Evolutionary conservation across 805 yeast genomes (phyloP), one percentile per base, ranked within the genome.

Genomic region (Starmerella scarabaei): DNA sequence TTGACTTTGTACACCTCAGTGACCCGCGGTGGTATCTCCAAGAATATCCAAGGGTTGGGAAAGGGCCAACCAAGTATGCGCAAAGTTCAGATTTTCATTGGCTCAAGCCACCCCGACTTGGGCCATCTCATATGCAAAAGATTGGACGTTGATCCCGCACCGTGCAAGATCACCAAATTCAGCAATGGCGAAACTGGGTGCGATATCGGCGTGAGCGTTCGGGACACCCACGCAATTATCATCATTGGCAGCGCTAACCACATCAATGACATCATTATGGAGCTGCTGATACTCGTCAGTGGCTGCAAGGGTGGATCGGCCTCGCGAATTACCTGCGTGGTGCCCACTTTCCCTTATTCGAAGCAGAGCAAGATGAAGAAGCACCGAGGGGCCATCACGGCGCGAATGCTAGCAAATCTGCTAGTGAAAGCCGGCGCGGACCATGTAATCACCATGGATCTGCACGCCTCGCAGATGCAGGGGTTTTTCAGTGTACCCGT

Each of bases 291-390:
- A 45, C 69, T 91, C 53, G 86, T 91, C 33, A 78, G 93, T 35
- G 98, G 97, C 37, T 88, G 97, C 62, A 77, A 86, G 53, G 95
- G 96, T 45, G 99, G 98, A 8, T 83, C 95, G 11, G 99, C 99
- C n/a, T 80, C 82, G 54, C 85, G 85, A 58, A 85, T 91, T 60
- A 91, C 88, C 9, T 96, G 96, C 8, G 98, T 91, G 24, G 77
- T 91, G 38, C 99, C 99, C 1, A 93, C 85, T 62, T 93, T 88
- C 60, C 98, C 98, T 26, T 91, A 91, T 65, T 83, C 96, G 11
- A 81, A 88, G 61, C 99, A 91, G 63, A 77, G 88, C 51, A 91
- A 93, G 65, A 91, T 91, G 99, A 91, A 91, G 66, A 91, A 85
- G 61, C 97, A 91, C 59, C 71, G 99, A 63, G 98, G 98, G 40